These are phyloP conservation scores for Acer saccharum DNA, from an alignment of 345 rosid species.

Conservation along the genomic window DNA sequence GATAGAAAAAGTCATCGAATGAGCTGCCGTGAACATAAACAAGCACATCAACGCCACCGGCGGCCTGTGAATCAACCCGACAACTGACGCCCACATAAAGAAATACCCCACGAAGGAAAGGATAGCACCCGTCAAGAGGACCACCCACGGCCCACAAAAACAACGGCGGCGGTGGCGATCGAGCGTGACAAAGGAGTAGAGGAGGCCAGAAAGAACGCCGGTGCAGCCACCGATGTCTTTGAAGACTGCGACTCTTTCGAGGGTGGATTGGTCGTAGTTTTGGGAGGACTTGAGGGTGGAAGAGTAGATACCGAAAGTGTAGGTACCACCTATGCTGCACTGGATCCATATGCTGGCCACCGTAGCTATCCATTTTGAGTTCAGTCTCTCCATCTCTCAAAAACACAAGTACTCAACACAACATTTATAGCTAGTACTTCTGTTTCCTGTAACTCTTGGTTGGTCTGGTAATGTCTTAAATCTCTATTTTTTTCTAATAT, in stretches of 20 bases:
- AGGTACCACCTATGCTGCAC: constrained; percentile 58
- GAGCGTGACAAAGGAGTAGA: constrained; percentile 42
- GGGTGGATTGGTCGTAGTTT: constrained; percentile 69
- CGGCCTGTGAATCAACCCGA: constrained; percentile 44
- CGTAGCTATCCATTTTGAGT: constrained; percentile 58
- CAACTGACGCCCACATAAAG: constrained; percentile 68
- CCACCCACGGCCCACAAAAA: constrained; percentile 63
- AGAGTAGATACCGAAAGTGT: constrained; percentile 76
- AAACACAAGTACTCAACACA: no score
- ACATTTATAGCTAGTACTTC: no score
- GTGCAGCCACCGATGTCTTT: constrained; percentile 69
- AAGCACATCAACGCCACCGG: constrained; percentile 52
- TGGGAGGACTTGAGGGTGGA: constrained; percentile 61
- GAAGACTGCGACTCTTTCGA: constrained; percentile 70
- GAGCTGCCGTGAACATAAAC: constrained; percentile 42
- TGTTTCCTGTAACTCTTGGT: no score
- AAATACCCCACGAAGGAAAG: constrained; percentile 62
- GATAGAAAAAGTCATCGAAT: constrained; percentile 42
- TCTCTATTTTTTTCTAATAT: no score
- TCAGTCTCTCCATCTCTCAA: constrained; percentile 16
- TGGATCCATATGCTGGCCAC: constrained; percentile 84
- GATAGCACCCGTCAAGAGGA: constrained; percentile 52
- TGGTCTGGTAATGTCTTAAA: no score
- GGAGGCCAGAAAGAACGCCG: constrained; percentile 64
- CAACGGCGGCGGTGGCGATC: background rate